Conservation (phyloP, 805 yeast species). For the Komagataella pseudopastoris region DNA sequence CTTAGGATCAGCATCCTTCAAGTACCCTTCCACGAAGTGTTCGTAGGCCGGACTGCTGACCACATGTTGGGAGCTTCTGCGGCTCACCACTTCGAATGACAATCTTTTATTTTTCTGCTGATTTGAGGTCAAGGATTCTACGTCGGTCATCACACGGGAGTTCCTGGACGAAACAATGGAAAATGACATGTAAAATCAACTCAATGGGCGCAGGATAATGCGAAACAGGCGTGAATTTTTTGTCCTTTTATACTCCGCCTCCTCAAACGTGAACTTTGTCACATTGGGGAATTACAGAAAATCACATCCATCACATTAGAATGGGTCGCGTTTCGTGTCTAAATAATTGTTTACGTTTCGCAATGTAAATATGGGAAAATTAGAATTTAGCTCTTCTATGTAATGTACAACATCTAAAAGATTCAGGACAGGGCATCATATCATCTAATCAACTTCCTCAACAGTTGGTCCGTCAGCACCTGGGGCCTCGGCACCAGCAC, state of each 20-base stretch:
- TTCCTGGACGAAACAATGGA: neutral
- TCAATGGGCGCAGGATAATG: neutral
- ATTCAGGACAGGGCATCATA: neutral
- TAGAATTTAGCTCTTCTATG: neutral
- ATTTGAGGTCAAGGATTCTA: neutral
- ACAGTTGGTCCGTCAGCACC: constrained; percentile 58
- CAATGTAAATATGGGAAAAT: neutral
- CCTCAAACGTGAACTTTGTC: neutral
- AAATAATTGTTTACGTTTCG: neutral
- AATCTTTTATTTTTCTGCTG: neutral
- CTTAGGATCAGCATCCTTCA: neutral
- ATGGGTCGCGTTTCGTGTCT: neutral
- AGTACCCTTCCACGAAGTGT: neutral
- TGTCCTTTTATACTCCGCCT: neutral
- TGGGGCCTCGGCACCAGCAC: constrained; percentile 27
- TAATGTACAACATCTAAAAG: neutral
- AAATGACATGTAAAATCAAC: neutral
- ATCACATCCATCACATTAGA: neutral
- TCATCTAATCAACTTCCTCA: constrained; percentile 48
- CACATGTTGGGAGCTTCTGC: neutral
- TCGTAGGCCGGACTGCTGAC: neutral
- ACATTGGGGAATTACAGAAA: neutral
- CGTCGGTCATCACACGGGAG: neutral
- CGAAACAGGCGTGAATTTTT: neutral
- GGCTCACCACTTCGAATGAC: neutral